These are phyloP conservation scores for Plasmodium knowlesi DNA, from an alignment of 169 alveolate species.

Conservation along the genomic window DNA sequence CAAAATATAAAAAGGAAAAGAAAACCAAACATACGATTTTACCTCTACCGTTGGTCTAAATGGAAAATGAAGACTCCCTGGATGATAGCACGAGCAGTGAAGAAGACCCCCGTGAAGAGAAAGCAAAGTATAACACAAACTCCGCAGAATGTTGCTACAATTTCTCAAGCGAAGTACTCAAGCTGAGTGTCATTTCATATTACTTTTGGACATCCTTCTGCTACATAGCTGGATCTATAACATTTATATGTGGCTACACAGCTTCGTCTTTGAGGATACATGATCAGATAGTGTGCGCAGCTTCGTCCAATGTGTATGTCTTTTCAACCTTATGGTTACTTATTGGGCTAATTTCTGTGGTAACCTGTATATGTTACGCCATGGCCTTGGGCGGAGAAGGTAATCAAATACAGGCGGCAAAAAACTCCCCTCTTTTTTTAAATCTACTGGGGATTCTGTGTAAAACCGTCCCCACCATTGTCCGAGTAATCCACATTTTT, in stretches of 20 bases:
- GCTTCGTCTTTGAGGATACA: slow-evolving; percentile 35
- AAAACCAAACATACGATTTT: not conserved
- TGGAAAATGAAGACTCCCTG: slow-evolving; percentile 38
- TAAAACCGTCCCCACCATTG: slow-evolving; percentile 64
- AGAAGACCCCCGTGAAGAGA: not conserved
- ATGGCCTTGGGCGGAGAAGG: slow-evolving; percentile 19
- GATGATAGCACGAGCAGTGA: slow-evolving; percentile 43
- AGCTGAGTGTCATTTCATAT: slow-evolving; percentile 50
- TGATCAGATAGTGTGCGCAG: slow-evolving; percentile 59
- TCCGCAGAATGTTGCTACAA: slow-evolving; percentile 20
- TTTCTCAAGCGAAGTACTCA: slow-evolving; percentile 52
- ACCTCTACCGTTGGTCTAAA: not conserved
- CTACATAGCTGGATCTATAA: slow-evolving; percentile 30
- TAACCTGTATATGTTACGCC: slow-evolving; percentile 42
- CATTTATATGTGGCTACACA: slow-evolving; percentile 28
- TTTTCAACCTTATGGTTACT: slow-evolving; percentile 46
- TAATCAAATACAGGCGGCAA: slow-evolving; percentile 12
- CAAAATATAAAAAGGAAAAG: not conserved
- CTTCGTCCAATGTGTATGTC: slow-evolving; percentile 57
- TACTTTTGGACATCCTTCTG: slow-evolving; percentile 53
- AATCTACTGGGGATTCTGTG: slow-evolving; percentile 42
- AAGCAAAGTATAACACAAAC: not conserved
- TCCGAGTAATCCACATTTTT: slow-evolving; percentile 55
- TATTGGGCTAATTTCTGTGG: slow-evolving; percentile 30
- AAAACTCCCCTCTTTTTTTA: slow-evolving; percentile 30